Evolutionary conservation across 441 rosid species (phyloP).

Genomic region (Syzygium malaccense): DNA sequence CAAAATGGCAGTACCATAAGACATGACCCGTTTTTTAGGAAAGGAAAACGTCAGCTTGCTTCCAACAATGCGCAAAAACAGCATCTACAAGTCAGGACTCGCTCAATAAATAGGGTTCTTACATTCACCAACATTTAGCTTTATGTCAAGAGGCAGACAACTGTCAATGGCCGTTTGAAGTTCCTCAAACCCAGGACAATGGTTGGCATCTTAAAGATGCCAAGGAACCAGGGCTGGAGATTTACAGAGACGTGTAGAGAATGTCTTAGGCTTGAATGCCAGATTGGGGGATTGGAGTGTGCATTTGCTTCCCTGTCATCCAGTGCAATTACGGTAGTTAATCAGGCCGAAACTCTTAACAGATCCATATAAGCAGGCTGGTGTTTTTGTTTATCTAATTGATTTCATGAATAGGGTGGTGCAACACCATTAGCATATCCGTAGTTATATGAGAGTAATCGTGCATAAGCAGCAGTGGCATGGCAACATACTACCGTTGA

Average conservation of each 20-base stretch:
- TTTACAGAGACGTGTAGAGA: conserved; percentile 32
- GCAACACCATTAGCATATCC: background rate
- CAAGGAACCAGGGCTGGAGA: conserved; percentile 29
- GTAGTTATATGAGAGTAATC: background rate
- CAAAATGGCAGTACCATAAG: background rate
- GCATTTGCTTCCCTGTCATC: conserved; percentile 71
- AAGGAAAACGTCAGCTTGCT: background rate
- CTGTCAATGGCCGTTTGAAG: conserved; percentile 1
- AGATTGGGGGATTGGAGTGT: conserved; percentile 39
- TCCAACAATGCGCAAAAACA: background rate
- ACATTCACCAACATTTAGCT: too few relatives aligned
- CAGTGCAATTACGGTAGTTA: conserved; percentile 29
- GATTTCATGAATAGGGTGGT: background rate
- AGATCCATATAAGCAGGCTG: background rate
- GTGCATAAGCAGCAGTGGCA: background rate
- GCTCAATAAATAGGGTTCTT: too few relatives aligned
- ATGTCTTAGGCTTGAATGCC: conserved; percentile 32
- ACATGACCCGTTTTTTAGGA: background rate
- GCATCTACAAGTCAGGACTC: too few relatives aligned
- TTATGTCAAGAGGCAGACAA: too few relatives aligned
- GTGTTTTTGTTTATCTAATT: background rate
- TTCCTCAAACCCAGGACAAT: conserved; percentile 24
- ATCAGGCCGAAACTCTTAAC: conserved; percentile 13
- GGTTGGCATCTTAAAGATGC: conserved; percentile 33
- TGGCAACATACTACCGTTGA: too few relatives aligned